Percentiles rank a stretch among this genome's conserved stretches.
These are phyloP conservation scores for Solanum dulcamara DNA, from an alignment of 257 asterid genomes.

Conservation along the genomic window DNA sequence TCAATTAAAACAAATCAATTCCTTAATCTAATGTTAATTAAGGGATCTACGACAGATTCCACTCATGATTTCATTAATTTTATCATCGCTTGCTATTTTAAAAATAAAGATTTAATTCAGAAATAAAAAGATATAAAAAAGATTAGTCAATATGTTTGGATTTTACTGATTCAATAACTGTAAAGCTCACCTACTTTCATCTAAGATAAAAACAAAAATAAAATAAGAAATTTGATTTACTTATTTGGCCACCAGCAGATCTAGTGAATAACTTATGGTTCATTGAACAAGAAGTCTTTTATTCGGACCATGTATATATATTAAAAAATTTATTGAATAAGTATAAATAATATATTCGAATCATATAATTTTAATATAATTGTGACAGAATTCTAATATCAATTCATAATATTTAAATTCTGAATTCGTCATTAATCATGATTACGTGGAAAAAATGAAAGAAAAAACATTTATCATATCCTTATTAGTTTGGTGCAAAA, in stretches of 20 bases:
- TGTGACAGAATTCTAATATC: background rate
- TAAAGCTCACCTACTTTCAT: background rate
- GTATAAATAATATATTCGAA: background rate
- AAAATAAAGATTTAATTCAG: slow-evolving; percentile 1
- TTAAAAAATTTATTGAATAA: background rate
- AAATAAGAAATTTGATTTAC: background rate
- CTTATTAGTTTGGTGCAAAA: background rate
- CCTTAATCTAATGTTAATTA: slow-evolving; percentile 2
- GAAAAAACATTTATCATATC: background rate
- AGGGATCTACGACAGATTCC: slow-evolving; percentile 3
- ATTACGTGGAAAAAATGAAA: background rate
- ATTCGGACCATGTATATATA: background rate
- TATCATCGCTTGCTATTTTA: slow-evolving; percentile 16
- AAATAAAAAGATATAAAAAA: background rate
- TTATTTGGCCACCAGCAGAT: background rate
- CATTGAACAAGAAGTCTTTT: background rate
- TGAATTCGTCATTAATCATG: background rate
- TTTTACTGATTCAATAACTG: background rate
- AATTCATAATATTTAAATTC: background rate
- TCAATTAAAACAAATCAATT: slow-evolving; percentile 17
- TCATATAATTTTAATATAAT: background rate
- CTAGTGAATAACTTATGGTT: background rate
- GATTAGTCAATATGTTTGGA: background rate
- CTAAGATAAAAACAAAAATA: background rate
- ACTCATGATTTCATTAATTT: slow-evolving; percentile 14